Conservation (phyloP, 192 early-diverging fungal genomes). For the Coemansia sp. region DNA sequence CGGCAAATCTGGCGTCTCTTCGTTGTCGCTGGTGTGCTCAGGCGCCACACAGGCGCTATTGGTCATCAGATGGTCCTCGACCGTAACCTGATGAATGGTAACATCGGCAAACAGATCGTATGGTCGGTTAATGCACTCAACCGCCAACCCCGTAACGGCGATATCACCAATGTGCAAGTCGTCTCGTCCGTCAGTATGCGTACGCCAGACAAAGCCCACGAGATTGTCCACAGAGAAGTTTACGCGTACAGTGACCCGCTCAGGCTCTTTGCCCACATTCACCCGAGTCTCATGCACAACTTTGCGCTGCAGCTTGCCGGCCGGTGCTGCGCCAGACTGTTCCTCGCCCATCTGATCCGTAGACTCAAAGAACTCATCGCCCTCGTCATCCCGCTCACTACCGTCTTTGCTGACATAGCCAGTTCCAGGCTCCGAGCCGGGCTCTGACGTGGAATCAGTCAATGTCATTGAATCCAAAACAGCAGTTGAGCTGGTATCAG, state of each 20-base stretch:
- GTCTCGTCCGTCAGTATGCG: slow-evolving; percentile 38
- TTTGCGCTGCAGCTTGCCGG: slow-evolving; percentile 34
- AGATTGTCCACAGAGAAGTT: slow-evolving; percentile 52
- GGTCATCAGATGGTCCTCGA: slow-evolving; percentile 63
- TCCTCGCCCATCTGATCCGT: slow-evolving; percentile 21
- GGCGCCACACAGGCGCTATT: background rate
- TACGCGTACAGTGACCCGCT: slow-evolving; percentile 41
- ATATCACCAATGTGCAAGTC: slow-evolving; percentile 54
- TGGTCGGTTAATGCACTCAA: slow-evolving; percentile 70
- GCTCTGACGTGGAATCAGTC: background rate
- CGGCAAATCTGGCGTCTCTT: background rate
- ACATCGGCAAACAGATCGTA: slow-evolving; percentile 66
- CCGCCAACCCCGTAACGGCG: slow-evolving; percentile 65
- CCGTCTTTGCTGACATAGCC: background rate
- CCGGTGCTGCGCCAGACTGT: slow-evolving; percentile 2
- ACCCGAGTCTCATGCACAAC: slow-evolving; percentile 12
- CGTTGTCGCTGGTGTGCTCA: slow-evolving; percentile 2
- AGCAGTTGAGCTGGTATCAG: background rate
- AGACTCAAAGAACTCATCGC: slow-evolving; percentile 53
- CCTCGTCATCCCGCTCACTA: slow-evolving; percentile 6
- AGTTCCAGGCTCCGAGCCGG: slow-evolving; percentile 3
- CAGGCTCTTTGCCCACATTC: slow-evolving; percentile 44
- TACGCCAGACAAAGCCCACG: slow-evolving; percentile 52
- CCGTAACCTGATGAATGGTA: slow-evolving; percentile 72
- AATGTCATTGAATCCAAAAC: slow-evolving; percentile 7